Conservation (phyloP, 345 rosid species). For the Citrus sp. region DNA sequence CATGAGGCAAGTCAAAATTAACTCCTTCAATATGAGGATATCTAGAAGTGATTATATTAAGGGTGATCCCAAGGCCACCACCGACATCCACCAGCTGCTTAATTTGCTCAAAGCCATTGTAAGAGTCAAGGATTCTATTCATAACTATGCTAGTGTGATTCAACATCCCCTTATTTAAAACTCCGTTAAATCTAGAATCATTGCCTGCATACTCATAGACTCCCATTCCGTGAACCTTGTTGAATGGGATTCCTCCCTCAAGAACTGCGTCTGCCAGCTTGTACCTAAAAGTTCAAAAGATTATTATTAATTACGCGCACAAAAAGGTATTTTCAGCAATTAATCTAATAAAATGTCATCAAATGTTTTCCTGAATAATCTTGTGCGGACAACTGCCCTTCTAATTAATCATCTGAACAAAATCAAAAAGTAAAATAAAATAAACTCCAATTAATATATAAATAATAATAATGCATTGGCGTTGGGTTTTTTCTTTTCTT, state of each 20-base stretch:
- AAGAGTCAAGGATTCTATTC: constrained; percentile 50
- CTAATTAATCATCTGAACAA: too few species aligned
- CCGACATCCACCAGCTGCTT: constrained; percentile 58
- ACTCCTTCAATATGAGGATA: constrained; percentile 44
- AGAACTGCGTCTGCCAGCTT: constrained; percentile 45
- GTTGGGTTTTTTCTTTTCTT: too few species aligned
- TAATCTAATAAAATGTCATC: too few species aligned
- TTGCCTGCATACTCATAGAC: constrained; percentile 34
- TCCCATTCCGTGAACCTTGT: constrained; percentile 55
- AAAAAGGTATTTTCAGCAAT: too few species aligned
- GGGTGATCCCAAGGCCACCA: constrained; percentile 58
- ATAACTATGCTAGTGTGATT: constrained; percentile 42
- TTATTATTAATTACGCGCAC: not conserved
- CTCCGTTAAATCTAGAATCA: constrained; percentile 48
- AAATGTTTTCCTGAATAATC: too few species aligned
- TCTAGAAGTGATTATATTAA: constrained; percentile 8
- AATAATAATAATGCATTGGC: too few species aligned
- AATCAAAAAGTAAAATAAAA: too few species aligned
- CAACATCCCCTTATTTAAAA: constrained; percentile 55
- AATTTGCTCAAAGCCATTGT: constrained; percentile 53
- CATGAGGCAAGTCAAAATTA: constrained; percentile 56
- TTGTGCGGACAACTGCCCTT: too few species aligned
- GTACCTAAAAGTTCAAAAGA: not conserved
- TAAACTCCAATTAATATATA: too few species aligned
- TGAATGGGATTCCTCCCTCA: constrained; percentile 61